Evolutionary conservation across 345 rosid species (phyloP), one percentile per base, ranked within the genome.

Genomic region (Citrus glauca): DNA sequence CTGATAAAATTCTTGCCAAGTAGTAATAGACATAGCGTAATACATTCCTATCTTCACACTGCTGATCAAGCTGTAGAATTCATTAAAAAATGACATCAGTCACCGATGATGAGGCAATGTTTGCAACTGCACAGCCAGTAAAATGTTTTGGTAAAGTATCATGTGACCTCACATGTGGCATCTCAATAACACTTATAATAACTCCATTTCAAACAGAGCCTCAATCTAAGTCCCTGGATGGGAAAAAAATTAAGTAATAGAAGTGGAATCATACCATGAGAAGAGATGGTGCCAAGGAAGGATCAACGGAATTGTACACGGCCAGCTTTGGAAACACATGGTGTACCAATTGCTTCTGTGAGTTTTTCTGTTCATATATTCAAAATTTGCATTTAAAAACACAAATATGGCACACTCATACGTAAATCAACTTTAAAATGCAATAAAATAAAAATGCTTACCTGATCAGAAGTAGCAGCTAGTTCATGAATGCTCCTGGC

Each of bases 401-500:
- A 53, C 57, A 53, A 4, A 19, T 2, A 17, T 53, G 78, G 68
- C 33, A 57, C 61, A 65, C 38, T 20, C 55, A 62, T 66, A 74
- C 59, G 50, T 0, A 28, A 33, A 74, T 65, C 30, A n/a, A 73
- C 59, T 74, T 42, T 5, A 5, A 69, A 35, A 6, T 17, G 6
- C 57, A 45, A 37, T 17, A 76, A 48, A 79, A 59, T 59, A 32
- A 60, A 40, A 77, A 81, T 33, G 67, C 42, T 57, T 69, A 93
- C 99, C 92, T 95, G 99, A 90, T 96, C 99, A 62, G 94, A 92
- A 9, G 98, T 83, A 75, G 98, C 97, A 80, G 99, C 97, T 72
- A 94, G 90, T 81, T 96, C 99, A 69, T 96, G 99, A 81, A 96
- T 96, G 72, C 98, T 96, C 91, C 99, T 91, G 10, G 99, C 98